Evolutionary conservation across 140 eudicot genomes (phyloP).

Genomic region (Erigeron philadelphicus): DNA sequence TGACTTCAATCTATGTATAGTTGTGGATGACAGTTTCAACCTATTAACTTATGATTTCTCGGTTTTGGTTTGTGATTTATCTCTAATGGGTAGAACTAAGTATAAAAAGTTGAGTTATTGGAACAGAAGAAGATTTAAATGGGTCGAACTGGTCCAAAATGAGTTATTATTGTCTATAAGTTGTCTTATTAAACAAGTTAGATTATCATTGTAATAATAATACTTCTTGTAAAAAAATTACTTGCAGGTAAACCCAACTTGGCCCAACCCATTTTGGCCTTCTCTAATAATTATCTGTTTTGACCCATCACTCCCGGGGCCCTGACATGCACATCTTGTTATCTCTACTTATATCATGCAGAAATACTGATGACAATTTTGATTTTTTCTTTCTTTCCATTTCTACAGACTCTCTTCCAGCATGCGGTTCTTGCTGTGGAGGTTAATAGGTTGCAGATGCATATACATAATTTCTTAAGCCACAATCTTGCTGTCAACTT

Average conservation of each 20-base stretch:
- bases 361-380: neutral
- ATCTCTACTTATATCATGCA: neutral
- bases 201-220: no score
- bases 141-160: neutral
- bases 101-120: neutral
- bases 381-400: neutral
- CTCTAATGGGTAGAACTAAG: neutral
- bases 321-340: neutral
- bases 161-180: no score
- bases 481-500: conserved; percentile 13
- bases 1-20: neutral
- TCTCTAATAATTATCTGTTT: neutral
- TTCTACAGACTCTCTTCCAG: conserved; percentile 71
- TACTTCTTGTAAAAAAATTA: no score
- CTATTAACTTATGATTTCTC: neutral
- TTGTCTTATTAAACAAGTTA: no score
- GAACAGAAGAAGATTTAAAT: neutral
- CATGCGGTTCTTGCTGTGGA: conserved; percentile 97
- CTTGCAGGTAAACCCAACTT: no score
- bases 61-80: neutral
- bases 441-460: conserved; percentile 32
- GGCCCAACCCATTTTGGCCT: no score
- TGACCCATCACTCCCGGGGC: neutral
- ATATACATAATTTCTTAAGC: conserved; percentile 1
- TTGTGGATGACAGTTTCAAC: neutral